phyloP scores from a whole-genome alignment of 768 basidiomycete genomes.

The Strobilomyces dryophilus region DNA sequence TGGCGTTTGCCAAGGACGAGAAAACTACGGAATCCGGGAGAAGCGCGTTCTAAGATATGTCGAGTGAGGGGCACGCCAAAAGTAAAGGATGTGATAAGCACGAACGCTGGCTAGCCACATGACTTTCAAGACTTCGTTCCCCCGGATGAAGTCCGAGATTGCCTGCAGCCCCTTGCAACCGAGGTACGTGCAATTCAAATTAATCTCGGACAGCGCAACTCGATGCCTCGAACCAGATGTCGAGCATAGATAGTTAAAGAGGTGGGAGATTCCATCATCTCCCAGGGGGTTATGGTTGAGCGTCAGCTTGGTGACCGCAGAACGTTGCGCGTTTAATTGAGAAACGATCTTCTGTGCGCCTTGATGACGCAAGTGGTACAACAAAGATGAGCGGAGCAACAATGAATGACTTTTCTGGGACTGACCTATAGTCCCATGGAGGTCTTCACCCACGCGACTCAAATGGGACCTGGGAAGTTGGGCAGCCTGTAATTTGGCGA shows the following conservation, averaged over 20 bases:
- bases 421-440: slow-evolving; percentile 21
- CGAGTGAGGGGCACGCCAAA: not conserved
- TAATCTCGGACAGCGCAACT: slow-evolving; percentile 44
- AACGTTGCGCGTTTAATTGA: slow-evolving; percentile 39
- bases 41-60: slow-evolving; percentile 39
- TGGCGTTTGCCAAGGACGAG: slow-evolving; percentile 40
- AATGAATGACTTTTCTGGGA: not conserved
- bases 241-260: slow-evolving; percentile 56
- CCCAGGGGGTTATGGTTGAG: slow-evolving; percentile 55
- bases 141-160: slow-evolving; percentile 47
- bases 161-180: slow-evolving; percentile 50
- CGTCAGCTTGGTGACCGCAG: slow-evolving; percentile 44
- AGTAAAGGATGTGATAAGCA: slow-evolving; percentile 1
- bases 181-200: slow-evolving; percentile 51
- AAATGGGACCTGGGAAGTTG: slow-evolving; percentile 15
- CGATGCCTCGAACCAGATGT: slow-evolving; percentile 42
- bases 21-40: slow-evolving; percentile 34
- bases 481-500: slow-evolving; percentile 3
- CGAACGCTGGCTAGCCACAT: slow-evolving; percentile 57
- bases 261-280: slow-evolving; percentile 49
- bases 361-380: slow-evolving; percentile 20
- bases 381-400: not conserved
- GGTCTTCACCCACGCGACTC: slow-evolving; percentile 17
- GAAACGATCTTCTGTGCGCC: slow-evolving; percentile 53
- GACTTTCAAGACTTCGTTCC: slow-evolving; percentile 40